Percentiles rank a stretch among this genome's conserved stretches.
These are phyloP conservation scores for Jackrogersella multiformis DNA, from an alignment of 495 filamentous ascomycete genomes.

Conservation along the genomic window DNA sequence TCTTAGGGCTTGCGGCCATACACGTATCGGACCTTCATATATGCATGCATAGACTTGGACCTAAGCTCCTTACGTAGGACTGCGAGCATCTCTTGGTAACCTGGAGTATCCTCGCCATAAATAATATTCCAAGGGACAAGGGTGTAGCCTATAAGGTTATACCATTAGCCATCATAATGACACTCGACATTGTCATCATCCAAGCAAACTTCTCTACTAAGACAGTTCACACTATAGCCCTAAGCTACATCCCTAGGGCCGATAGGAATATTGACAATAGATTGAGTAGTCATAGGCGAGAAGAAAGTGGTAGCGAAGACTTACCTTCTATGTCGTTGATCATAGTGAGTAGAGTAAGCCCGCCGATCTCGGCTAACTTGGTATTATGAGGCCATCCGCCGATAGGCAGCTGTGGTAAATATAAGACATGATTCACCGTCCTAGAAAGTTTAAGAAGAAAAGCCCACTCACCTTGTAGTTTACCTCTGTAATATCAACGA, in stretches of 20 bases:
- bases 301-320: neutral
- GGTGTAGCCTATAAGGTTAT: slow-evolving; percentile 8
- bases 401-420: slow-evolving; percentile 6
- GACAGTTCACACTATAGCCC: neutral
- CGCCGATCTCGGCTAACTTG: slow-evolving; percentile 14
- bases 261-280: neutral
- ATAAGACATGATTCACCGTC: no score
- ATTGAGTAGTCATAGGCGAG: neutral
- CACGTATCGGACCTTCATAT: slow-evolving; percentile 23
- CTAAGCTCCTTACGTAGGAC: slow-evolving; percentile 14
- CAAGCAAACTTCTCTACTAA: neutral
- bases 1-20: slow-evolving; percentile 24
- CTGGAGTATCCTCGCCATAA: slow-evolving; percentile 12
- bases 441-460: neutral
- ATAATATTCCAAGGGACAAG: slow-evolving; percentile 21
- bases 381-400: slow-evolving; percentile 16
- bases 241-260: neutral
- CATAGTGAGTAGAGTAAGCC: slow-evolving; percentile 8
- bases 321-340: slow-evolving; percentile 26
- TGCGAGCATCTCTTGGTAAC: slow-evolving; percentile 16
- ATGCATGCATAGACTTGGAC: slow-evolving; percentile 15
- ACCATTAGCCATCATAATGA: neutral
- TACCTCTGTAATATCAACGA: slow-evolving; percentile 31
- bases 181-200: neutral
- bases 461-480: slow-evolving; percentile 13